Evolutionary conservation across 2,329 filamentous ascomycete species (phyloP).

Genomic region (Zymoseptoria passerinii): DNA sequence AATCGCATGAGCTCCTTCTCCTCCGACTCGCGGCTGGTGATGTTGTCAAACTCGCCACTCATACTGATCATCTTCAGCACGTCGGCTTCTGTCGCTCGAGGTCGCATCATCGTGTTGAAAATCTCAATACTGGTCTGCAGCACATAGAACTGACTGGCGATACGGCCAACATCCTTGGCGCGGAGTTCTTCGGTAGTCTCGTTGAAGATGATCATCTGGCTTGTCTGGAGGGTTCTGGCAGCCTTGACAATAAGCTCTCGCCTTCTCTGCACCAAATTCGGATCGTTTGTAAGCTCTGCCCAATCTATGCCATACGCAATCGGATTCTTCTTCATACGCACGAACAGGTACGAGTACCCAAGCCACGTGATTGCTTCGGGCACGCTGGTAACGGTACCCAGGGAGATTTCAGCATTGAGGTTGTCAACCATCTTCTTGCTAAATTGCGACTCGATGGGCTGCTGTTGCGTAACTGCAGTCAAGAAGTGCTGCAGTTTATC

Average conservation of each 20-base stretch:
- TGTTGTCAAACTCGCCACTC: slow-evolving; percentile 96
- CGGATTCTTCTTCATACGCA: slow-evolving; percentile 89
- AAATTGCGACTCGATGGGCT: slow-evolving; percentile 95
- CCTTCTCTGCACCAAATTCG: slow-evolving; percentile 74
- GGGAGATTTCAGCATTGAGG: slow-evolving; percentile 83
- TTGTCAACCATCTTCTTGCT: slow-evolving; percentile 93
- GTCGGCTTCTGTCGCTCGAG: slow-evolving; percentile 79
- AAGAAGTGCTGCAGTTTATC: slow-evolving; percentile 89
- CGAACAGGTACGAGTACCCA: slow-evolving; percentile 94
- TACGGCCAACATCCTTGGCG: slow-evolving; percentile 90
- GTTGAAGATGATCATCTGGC: slow-evolving; percentile 99
- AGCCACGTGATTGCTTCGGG: slow-evolving; percentile 93
- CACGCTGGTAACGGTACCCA: slow-evolving; percentile 93
- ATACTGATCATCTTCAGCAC: slow-evolving; percentile 93
- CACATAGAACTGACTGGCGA: slow-evolving; percentile 96
- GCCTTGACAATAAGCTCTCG: slow-evolving; percentile 82
- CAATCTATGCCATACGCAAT: slow-evolving; percentile 92
- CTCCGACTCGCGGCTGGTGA: slow-evolving; percentile 85
- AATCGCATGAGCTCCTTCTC: slow-evolving; percentile 75
- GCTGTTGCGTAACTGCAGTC: slow-evolving; percentile 85
- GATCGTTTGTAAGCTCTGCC: slow-evolving; percentile 82
- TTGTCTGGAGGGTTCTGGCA: slow-evolving; percentile 76
- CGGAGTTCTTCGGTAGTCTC: slow-evolving; percentile 86
- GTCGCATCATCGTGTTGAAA: slow-evolving; percentile 91
- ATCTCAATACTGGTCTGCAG: slow-evolving; percentile 88